Conservation (phyloP, 129 eudicot species). For the Lonicera japonica region DNA sequence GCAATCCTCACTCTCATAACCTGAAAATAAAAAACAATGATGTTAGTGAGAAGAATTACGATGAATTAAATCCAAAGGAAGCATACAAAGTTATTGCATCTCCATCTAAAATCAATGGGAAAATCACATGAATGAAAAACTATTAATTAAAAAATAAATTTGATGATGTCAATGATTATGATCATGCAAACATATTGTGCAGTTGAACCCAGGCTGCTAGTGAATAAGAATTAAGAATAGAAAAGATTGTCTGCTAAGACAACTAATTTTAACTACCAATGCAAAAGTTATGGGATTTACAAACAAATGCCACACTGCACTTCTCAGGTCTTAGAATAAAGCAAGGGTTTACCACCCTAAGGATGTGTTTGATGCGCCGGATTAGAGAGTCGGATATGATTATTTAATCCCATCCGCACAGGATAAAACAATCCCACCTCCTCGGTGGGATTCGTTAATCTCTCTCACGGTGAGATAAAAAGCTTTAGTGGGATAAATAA, state of each 20-base stretch:
- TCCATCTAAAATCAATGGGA: neutral
- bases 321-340: neutral
- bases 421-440: no score
- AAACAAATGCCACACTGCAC: neutral
- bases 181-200: neutral
- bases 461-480: no score
- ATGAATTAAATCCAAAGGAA: neutral
- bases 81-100: neutral
- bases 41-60: neutral
- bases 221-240: no score
- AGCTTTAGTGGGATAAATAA: no score
- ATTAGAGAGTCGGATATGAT: no score
- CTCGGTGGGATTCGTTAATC: no score
- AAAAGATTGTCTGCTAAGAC: neutral
- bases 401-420: no score
- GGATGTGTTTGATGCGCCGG: no score
- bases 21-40: slow-evolving; percentile 29
- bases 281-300: neutral
- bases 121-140: neutral
- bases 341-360: neutral
- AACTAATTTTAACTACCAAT: neutral
- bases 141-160: neutral
- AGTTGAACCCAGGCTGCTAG: neutral
- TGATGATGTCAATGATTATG: neutral
- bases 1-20: slow-evolving; percentile 92